A percentile compares a stretch with the other conserved stretches of the same genome.
These are phyloP conservation scores for Hortiboletus flavorubellus DNA, from an alignment of 768 basidiomycete genomes.

Conservation along the genomic window DNA sequence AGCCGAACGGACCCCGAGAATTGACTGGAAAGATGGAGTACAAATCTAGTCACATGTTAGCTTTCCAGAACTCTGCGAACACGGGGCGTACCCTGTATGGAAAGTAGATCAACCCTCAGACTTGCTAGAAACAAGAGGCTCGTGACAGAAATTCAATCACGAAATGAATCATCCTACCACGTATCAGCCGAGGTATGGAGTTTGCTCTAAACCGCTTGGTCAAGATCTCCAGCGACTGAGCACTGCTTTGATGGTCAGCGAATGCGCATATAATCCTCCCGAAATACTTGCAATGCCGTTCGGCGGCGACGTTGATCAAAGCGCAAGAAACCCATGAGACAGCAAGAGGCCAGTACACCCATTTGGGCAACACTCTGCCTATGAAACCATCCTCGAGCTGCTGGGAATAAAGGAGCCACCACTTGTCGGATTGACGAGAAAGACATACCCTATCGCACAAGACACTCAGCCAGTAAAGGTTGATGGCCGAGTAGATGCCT, in stretches of 20 bases:
- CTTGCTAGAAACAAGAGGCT: conserved; percentile 16
- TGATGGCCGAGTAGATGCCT: conserved; percentile 32
- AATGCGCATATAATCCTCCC: neutral
- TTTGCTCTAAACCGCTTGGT: conserved; percentile 34
- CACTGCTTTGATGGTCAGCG: conserved; percentile 12
- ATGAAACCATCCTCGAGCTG: conserved; percentile 15
- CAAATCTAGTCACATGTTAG: conserved; percentile 13
- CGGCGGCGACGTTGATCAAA: conserved; percentile 21
- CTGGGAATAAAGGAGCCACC: neutral
- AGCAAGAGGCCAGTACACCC: conserved; percentile 20
- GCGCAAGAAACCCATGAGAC: conserved; percentile 28
- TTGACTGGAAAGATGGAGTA: conserved; percentile 12
- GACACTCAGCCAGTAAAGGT: conserved; percentile 33
- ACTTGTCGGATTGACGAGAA: neutral
- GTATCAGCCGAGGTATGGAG: conserved; percentile 39
- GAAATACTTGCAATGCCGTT: conserved; percentile 21
- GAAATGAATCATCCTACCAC: conserved; percentile 24
- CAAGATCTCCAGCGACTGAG: conserved; percentile 18
- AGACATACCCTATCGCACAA: conserved; percentile 27
- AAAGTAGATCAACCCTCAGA: conserved; percentile 20
- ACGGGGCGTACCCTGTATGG: conserved; percentile 16
- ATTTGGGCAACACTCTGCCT: neutral
- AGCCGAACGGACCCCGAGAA: conserved; percentile 22
- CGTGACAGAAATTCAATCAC: conserved; percentile 5
- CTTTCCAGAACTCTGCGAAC: neutral